Conservation (phyloP, 2,329 filamentous ascomycete species). For the Aureobasidium mangrovei region DNA sequence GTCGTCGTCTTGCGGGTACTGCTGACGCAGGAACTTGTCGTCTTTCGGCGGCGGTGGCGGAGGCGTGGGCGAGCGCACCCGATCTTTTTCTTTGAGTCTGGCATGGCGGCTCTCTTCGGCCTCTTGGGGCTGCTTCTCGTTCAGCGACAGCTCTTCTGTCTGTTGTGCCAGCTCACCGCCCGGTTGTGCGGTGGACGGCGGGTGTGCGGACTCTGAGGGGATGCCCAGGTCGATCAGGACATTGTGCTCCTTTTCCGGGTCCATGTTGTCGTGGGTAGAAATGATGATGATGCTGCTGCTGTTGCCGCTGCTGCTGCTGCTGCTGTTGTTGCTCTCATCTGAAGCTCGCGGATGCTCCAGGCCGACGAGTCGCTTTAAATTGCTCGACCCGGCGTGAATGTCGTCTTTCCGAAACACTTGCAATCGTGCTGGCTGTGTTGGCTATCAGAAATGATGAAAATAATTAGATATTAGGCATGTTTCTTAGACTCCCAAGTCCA, state of each 20-base stretch:
- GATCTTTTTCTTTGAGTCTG: slow-evolving; percentile 9
- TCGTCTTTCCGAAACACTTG: too few species aligned
- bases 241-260: background rate
- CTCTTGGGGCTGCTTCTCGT: slow-evolving; percentile 3
- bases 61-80: slow-evolving; percentile 21
- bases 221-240: slow-evolving; percentile 9
- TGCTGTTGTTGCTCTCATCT: background rate
- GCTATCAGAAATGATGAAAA: background rate
- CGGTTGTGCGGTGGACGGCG: background rate
- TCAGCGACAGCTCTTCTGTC: background rate
- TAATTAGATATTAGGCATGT: slow-evolving; percentile 8
- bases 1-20: slow-evolving; percentile 42
- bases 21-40: slow-evolving; percentile 11
- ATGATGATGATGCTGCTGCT: background rate
- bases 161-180: background rate
- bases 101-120: background rate
- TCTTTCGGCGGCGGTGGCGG: slow-evolving; percentile 26
- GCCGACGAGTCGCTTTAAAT: too few species aligned
- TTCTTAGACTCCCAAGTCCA: background rate
- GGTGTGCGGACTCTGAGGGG: background rate
- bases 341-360: background rate
- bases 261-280: slow-evolving; percentile 3
- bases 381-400: too few species aligned
- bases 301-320: background rate
- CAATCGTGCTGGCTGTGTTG: background rate